Base-by-base conservation (phyloP, 2,329 filamentous ascomycete genomes). In the Penicillium psychrosexuale region DNA sequence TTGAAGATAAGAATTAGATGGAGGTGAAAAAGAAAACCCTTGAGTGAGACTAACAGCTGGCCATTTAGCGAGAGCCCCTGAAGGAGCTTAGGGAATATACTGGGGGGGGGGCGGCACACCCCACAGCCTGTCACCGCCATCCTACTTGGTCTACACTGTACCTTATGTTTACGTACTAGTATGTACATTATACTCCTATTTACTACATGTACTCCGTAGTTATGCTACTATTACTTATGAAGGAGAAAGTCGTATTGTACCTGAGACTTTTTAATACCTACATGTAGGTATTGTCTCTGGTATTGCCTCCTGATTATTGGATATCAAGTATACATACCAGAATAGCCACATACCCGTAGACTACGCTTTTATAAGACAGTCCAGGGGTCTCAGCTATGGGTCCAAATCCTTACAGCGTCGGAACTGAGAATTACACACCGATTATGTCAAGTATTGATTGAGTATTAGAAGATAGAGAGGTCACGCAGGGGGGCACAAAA, bases 41-140 rank as follows among this genome's bases (percentile, higher is more conserved):
- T 55, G 55, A 48, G 43, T 47, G 44, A 50, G 48, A 56, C 44
- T 62, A 60, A 63, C 58, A 65, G 53, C 57, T 62, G 60, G 61
- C 58, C 60, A 61, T 64, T 65, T 63, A 65, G 63, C 63, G 63
- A 63, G 60, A 64, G 61, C 62, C 63, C 63, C 63, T 64, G 62
- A 63, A 59, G 59, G 61, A 67, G 61, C 61, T 60, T 62, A 59
- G 61, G 62, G 57, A 51, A 51, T 52, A 60, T 53, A 61, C 57
- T 57, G 63, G 61, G 62, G 63, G 61, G 62, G 62, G 61, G 56
- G 58, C 61, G 61, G 59, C 56, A 64, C 58, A 60, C 51, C 61
- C 63, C 63, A 64, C 63, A 65, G 40, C 34, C 55, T 59, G 61
- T 65, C 62, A 65, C 63, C 63, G 63, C 63, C 59, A 56, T 60